phyloP scores from a whole-genome alignment of 192 early-diverging fungal genomes.

The Linnemannia elongata region DNA sequence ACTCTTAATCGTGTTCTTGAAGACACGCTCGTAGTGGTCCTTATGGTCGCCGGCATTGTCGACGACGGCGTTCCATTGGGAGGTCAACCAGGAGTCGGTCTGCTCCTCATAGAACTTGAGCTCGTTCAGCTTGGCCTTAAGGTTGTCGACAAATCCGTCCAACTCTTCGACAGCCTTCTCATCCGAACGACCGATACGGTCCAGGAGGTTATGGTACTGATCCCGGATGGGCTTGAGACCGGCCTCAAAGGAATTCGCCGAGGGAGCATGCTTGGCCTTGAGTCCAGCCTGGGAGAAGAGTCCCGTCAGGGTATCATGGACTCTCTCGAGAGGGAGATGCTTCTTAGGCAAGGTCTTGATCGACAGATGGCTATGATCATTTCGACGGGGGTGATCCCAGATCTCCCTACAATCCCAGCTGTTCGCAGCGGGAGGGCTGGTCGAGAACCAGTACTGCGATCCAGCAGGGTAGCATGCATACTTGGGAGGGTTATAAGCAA shows the following conservation, averaged over 20 bases:
- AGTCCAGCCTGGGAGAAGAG: slow-evolving; percentile 22
- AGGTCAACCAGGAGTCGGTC: slow-evolving; percentile 44
- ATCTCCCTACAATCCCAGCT: slow-evolving; percentile 53
- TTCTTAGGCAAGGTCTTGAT: slow-evolving; percentile 51
- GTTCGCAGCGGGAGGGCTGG: background rate
- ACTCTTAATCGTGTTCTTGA: slow-evolving; percentile 35
- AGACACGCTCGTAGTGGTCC: slow-evolving; percentile 40
- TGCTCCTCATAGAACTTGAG: slow-evolving; percentile 54
- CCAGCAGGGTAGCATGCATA: slow-evolving; percentile 39
- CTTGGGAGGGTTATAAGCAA: slow-evolving; percentile 51
- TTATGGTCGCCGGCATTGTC: slow-evolving; percentile 39
- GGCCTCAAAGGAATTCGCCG: slow-evolving; percentile 28
- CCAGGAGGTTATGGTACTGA: slow-evolving; percentile 21
- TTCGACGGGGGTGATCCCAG: slow-evolving; percentile 42
- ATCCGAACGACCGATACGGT: slow-evolving; percentile 23
- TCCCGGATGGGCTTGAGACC: slow-evolving; percentile 35
- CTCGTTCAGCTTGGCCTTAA: slow-evolving; percentile 46
- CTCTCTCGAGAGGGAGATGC: slow-evolving; percentile 22
- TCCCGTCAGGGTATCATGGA: slow-evolving; percentile 29
- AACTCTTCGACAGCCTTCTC: slow-evolving; percentile 26
- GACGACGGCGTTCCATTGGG: slow-evolving; percentile 48
- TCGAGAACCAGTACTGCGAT: slow-evolving; percentile 54
- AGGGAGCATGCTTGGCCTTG: slow-evolving; percentile 38
- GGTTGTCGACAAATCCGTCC: slow-evolving; percentile 35
- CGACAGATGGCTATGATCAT: slow-evolving; percentile 27